A percentile compares a stretch with the other conserved stretches of the same genome.
phyloP scores from a whole-genome alignment of 2,329 filamentous ascomycete species.

The Aspergillus sp. region DNA sequence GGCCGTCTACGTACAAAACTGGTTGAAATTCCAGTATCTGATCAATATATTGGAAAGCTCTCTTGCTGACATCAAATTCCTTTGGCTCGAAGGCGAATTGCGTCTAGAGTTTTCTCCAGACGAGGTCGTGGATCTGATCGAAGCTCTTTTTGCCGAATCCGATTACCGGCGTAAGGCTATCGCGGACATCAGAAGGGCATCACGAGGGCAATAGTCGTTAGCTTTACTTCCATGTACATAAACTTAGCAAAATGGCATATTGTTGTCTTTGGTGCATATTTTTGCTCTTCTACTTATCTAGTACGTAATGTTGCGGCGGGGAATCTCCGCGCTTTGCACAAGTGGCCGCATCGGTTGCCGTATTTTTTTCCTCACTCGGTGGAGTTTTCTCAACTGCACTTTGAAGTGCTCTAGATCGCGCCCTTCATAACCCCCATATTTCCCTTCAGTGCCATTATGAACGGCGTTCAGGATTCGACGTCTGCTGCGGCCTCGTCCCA shows the following conservation, averaged over 20 bases:
- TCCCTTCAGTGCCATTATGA: constrained; percentile 25
- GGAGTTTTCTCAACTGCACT: constrained; percentile 26
- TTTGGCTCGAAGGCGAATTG: constrained; percentile 66
- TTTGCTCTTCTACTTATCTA: not conserved
- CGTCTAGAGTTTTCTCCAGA: constrained; percentile 62
- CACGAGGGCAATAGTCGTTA: constrained; percentile 19
- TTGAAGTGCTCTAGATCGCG: constrained; percentile 7
- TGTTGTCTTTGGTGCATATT: not conserved
- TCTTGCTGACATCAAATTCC: constrained; percentile 65
- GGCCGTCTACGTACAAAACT: constrained; percentile 62
- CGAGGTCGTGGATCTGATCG: constrained; percentile 64
- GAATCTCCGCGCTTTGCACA: constrained; percentile 40
- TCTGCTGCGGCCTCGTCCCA: constrained; percentile 24
- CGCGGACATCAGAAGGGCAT: constrained; percentile 53
- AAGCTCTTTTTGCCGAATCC: constrained; percentile 65
- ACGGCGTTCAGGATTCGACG: constrained; percentile 23
- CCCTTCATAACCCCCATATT: constrained; percentile 1
- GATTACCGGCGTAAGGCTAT: constrained; percentile 60
- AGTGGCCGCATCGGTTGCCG: constrained; percentile 44
- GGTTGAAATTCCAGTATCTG: constrained; percentile 67
- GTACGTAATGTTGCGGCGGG: constrained; percentile 11
- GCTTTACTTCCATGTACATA: constrained; percentile 5
- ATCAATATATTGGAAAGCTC: constrained; percentile 64
- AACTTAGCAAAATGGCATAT: not conserved
- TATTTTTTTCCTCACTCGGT: constrained; percentile 40